These are phyloP conservation scores for Parasarocladium wereldwijsianum DNA, from an alignment of 2,329 filamentous ascomycete species.

Conservation along the genomic window DNA sequence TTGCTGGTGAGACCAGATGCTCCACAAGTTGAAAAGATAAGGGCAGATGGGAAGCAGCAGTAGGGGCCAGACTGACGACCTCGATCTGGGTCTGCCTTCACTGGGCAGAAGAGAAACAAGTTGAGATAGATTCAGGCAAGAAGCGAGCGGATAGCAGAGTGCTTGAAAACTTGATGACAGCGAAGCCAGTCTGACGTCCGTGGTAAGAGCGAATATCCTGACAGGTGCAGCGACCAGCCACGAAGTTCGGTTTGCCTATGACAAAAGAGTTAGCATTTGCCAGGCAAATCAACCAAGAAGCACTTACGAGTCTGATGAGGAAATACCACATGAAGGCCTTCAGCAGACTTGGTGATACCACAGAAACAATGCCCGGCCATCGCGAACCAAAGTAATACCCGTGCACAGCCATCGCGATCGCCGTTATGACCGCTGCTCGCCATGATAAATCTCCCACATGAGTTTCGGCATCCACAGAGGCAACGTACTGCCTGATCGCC, in stretches of 20 bases:
- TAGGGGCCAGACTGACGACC: conserved; percentile 15
- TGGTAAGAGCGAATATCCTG: conserved; percentile 17
- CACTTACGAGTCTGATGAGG: conserved; percentile 15
- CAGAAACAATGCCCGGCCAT: conserved; percentile 5
- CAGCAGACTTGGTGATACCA: conserved; percentile 10
- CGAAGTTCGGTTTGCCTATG: too few relatives aligned
- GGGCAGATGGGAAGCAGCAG: conserved; percentile 15
- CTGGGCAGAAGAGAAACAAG: conserved; percentile 15
- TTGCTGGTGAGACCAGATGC: conserved; percentile 10
- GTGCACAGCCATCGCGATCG: neutral
- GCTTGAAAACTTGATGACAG: conserved; percentile 14
- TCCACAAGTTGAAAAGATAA: conserved; percentile 13
- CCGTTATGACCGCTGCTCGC: neutral
- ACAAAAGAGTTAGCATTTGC: neutral
- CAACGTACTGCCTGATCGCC: too few relatives aligned
- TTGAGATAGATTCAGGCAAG: conserved; percentile 18
- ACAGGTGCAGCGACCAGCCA: conserved; percentile 16
- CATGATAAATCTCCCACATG: too few relatives aligned
- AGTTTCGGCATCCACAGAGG: too few relatives aligned
- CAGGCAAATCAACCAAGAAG: fast-evolving
- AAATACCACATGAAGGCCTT: conserved; percentile 23
- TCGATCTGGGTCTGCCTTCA: conserved; percentile 13
- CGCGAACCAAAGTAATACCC: conserved; percentile 11
- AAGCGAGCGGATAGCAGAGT: conserved; percentile 12
- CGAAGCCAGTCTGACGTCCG: conserved; percentile 13